Conservation (phyloP, 495 filamentous ascomycete species). For the Xylaria palmicola region DNA sequence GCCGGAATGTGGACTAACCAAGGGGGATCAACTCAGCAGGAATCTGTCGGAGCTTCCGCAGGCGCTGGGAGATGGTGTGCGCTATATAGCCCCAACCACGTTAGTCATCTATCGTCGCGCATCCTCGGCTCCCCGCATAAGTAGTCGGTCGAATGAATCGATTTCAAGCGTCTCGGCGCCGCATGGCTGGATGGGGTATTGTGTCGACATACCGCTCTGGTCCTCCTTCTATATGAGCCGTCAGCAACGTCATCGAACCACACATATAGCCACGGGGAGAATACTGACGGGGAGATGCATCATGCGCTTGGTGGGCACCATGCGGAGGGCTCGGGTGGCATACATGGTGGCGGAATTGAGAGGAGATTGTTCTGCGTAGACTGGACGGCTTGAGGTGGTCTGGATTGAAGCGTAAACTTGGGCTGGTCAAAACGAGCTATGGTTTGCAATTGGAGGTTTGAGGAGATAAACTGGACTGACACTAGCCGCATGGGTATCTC, state of each 20-base stretch:
- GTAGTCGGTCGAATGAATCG: background rate
- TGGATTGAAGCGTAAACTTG: slow-evolving; percentile 9
- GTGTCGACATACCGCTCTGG: slow-evolving; percentile 69
- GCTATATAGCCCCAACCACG: slow-evolving; percentile 49
- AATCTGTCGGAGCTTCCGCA: slow-evolving; percentile 81
- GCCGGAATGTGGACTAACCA: slow-evolving; percentile 57
- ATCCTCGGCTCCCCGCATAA: background rate
- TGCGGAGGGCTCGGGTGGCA: slow-evolving; percentile 57
- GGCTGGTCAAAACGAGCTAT: background rate
- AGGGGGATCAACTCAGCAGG: slow-evolving; percentile 94
- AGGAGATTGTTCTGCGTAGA: slow-evolving; percentile 19
- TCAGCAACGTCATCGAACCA: slow-evolving; percentile 28
- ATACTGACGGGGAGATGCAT: slow-evolving; percentile 76
- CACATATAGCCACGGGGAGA: slow-evolving; percentile 5
- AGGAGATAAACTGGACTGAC: slow-evolving; percentile 6
- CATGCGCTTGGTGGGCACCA: slow-evolving; percentile 62
- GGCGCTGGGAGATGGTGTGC: slow-evolving; percentile 95
- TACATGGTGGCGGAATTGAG: slow-evolving; percentile 56
- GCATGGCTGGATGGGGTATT: background rate
- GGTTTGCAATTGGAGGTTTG: slow-evolving; percentile 9
- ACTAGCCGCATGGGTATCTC: too few species aligned
- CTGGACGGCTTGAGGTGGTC: slow-evolving; percentile 14
- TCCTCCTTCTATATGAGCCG: slow-evolving; percentile 66
- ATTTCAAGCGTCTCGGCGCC: background rate
- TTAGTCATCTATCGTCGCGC: background rate